phyloP scores from a whole-genome alignment of 1,139 yeast genomes.

The Taphrina communis region DNA sequence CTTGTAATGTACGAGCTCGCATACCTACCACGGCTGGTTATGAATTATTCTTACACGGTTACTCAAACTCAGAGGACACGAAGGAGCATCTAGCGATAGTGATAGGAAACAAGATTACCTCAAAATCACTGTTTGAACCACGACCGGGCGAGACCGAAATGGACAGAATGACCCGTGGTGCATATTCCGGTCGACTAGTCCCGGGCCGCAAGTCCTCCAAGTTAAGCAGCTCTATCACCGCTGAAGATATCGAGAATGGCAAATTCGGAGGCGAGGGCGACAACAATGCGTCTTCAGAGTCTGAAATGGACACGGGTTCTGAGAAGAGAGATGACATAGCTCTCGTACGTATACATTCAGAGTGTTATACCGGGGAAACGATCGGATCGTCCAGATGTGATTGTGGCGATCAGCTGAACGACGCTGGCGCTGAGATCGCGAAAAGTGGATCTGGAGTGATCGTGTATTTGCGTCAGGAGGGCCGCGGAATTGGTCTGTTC shows the following conservation, averaged over 20 bases:
- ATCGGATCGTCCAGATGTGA: constrained; percentile 99
- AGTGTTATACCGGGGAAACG: constrained; percentile 98
- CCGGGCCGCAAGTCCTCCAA: constrained; percentile 81
- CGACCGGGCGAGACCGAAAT: constrained; percentile 79
- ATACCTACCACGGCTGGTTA: constrained; percentile 94
- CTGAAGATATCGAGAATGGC: constrained; percentile 58
- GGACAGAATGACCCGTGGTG: constrained; percentile 96
- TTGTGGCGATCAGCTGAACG: constrained; percentile 98
- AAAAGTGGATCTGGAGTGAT: constrained; percentile 86
- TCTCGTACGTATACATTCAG: constrained; percentile 87
- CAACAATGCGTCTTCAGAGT: background rate
- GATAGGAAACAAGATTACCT: constrained; percentile 88
- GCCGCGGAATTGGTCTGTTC: constrained; percentile 96
- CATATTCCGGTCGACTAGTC: constrained; percentile 83
- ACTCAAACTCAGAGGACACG: constrained; percentile 80
- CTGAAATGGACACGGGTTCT: background rate
- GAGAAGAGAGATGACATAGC: constrained; percentile 49
- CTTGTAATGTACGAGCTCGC: constrained; percentile 88
- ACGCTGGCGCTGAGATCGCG: constrained; percentile 94
- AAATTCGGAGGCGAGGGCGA: background rate
- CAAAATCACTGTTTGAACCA: constrained; percentile 68
- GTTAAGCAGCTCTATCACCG: constrained; percentile 16
- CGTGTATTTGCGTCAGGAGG: constrained; percentile 95
- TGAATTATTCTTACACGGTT: constrained; percentile 88
- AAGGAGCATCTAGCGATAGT: constrained; percentile 98